These are phyloP conservation scores for Hordeum pubiflorum DNA, from an alignment of 202 grass and related monocot species.

Conservation along the genomic window DNA sequence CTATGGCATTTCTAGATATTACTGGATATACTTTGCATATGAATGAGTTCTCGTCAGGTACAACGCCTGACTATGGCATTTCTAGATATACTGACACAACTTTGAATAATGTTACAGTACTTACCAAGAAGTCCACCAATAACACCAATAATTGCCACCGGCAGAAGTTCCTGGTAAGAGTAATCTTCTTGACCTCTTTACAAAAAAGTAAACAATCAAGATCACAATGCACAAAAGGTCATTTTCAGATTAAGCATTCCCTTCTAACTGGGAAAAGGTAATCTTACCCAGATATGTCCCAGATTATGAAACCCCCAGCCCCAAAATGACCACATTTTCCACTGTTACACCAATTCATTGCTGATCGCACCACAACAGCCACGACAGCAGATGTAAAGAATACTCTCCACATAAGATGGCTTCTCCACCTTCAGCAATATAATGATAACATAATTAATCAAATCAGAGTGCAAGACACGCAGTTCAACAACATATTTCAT, in stretches of 20 bases:
- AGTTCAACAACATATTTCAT: not conserved
- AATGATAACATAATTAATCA: conserved; percentile 22
- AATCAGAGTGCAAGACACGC: not conserved
- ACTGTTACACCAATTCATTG: conserved; percentile 94
- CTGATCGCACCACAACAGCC: conserved; percentile 86
- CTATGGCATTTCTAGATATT: not conserved
- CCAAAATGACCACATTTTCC: conserved; percentile 99
- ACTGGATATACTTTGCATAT: not conserved
- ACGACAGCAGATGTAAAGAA: conserved; percentile 99
- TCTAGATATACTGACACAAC: conserved; percentile 9
- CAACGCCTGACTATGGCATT: conserved; percentile 1
- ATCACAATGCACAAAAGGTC: conserved; percentile 30
- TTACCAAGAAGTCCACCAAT: conserved; percentile 93
- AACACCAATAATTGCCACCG: conserved; percentile 95
- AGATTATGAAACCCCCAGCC: conserved; percentile 97
- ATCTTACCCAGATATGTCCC: conserved; percentile 96
- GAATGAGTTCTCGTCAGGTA: not conserved
- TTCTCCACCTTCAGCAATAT: conserved; percentile 80
- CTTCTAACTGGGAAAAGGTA: not conserved
- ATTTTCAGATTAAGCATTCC: not conserved
- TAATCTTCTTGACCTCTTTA: conserved; percentile 97
- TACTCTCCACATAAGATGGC: conserved; percentile 99
- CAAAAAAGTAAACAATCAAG: conserved; percentile 11
- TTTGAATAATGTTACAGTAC: not conserved
- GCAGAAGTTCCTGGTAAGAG: conserved; percentile 93